Evolutionary conservation across 441 rosid species (phyloP), one percentile per base, ranked within the genome.

Genomic region (Biscutella auriculata): DNA sequence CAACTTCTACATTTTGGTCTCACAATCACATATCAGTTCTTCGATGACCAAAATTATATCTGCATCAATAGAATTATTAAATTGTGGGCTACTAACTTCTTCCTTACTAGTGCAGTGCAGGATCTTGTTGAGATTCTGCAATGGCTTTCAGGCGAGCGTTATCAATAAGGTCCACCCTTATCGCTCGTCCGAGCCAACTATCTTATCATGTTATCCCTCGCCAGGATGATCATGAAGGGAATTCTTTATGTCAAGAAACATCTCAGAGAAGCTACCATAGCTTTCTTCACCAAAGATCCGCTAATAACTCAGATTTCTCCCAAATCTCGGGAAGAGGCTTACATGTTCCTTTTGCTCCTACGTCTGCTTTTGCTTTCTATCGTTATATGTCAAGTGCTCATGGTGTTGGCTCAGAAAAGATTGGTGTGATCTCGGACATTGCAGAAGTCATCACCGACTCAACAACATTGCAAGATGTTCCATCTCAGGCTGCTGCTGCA

Each of bases 91-190:
- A 10, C 4, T 30, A 43, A 43, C 13, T n/a, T 9, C n/a, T 23
- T 33, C 3, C 5, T 11, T 12, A 19, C 37, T 41, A 19, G 23
- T 19, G 30, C 58, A 19, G 23, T 19, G 30, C 58, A 68, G 63
- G 54, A 44, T 62, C 68, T 56, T 62, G 17, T 43, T 62, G 29
- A 28, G 73, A 55, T 62, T 68, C 68, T 62, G 73, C 68, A 60
- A 88, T 84, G 95, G 85, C 87, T 49, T 81, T 62, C 62, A 58
- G 76, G 48, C 75, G 79, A 28, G 65, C 81, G 47, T 71, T 89
- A 51, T 55, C 79, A 6, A 78, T 65, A 19, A 76, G 90, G 37
- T 71, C 83, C 25, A 74, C 58, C 47, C 69, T 79, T 21, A 1
- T 65, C 16, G 50, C 76, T 55, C 78, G 80, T 43, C 32, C 67